phyloP scores from a whole-genome alignment of 768 basidiomycete genomes.

The Leccinum rimulosum region DNA sequence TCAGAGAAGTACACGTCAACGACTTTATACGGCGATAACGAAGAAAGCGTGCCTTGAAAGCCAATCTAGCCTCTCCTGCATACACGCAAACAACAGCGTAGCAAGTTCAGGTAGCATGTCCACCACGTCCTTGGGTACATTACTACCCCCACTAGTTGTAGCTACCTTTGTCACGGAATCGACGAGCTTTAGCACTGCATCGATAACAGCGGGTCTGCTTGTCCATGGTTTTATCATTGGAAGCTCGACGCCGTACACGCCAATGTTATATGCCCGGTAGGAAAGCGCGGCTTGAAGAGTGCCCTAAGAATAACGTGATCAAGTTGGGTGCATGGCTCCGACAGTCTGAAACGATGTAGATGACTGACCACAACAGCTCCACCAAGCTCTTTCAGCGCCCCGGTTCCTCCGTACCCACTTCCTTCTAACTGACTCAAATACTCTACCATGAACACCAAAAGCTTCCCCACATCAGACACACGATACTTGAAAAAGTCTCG shows the following conservation, averaged over 20 bases:
- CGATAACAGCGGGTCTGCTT: conserved; percentile 63
- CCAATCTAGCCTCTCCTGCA: conserved; percentile 70
- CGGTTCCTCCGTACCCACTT: conserved; percentile 21
- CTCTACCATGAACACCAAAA: conserved; percentile 60
- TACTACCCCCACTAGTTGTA: conserved; percentile 11
- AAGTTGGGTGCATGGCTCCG: not conserved
- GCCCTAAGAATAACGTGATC: conserved; percentile 42
- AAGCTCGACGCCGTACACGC: conserved; percentile 74
- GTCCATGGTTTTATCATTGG: conserved; percentile 84
- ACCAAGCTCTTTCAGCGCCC: conserved; percentile 38
- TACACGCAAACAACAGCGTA: conserved; percentile 57
- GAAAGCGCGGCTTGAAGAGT: conserved; percentile 70
- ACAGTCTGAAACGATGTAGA: not conserved
- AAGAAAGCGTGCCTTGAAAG: conserved; percentile 47
- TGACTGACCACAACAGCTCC: conserved; percentile 56
- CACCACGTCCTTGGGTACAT: conserved; percentile 37
- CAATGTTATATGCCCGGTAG: conserved; percentile 68
- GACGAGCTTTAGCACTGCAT: conserved; percentile 70
- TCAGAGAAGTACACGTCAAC: conserved; percentile 1
- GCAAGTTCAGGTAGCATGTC: conserved; percentile 67
- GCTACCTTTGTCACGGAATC: conserved; percentile 48
- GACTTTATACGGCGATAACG: not conserved
- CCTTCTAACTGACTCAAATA: conserved; percentile 26
- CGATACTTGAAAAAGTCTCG: conserved; percentile 81
- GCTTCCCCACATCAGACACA: conserved; percentile 59